Evolutionary conservation across 805 yeast genomes (phyloP).

Genomic region (Metschnikowia peoriensis): DNA sequence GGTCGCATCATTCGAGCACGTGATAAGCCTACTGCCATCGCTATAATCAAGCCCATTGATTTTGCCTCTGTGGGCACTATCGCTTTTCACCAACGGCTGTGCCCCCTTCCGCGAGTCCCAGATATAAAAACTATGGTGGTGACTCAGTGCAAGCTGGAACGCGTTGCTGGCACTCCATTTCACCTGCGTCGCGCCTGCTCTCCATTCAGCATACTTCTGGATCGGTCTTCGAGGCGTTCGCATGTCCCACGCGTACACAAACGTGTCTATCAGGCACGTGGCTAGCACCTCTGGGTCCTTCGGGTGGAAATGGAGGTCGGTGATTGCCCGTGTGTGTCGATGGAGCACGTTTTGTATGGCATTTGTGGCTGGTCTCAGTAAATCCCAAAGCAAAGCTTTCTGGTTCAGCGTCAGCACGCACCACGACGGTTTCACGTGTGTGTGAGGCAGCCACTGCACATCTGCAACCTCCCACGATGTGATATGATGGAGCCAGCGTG

Average conservation of each 20-base stretch:
- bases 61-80: constrained; percentile 74
- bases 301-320: constrained; percentile 93
- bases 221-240: constrained; percentile 75
- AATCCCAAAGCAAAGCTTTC: constrained; percentile 92
- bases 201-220: constrained; percentile 86
- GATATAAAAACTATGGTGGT: constrained; percentile 71
- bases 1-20: constrained; percentile 84
- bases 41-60: constrained; percentile 89
- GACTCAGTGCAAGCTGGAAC: constrained; percentile 79
- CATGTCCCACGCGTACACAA: constrained; percentile 87
- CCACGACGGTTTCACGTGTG: constrained; percentile 80
- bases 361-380: constrained; percentile 62
- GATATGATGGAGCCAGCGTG: constrained; percentile 87
- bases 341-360: constrained; percentile 89
- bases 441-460: constrained; percentile 98
- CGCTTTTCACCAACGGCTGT: constrained; percentile 61
- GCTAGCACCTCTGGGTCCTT: constrained; percentile 82
- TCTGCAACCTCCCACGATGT: constrained; percentile 99
- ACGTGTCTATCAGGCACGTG: constrained; percentile 90
- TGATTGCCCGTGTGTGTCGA: constrained; percentile 88
- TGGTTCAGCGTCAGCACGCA: constrained; percentile 93
- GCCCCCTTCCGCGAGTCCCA: constrained; percentile 92
- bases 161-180: constrained; percentile 85
- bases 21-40: constrained; percentile 59
- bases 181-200: constrained; percentile 92